Base-by-base conservation (phyloP, 371 early-diverging fungal genomes). In the Haplosporangium sp. region DNA sequence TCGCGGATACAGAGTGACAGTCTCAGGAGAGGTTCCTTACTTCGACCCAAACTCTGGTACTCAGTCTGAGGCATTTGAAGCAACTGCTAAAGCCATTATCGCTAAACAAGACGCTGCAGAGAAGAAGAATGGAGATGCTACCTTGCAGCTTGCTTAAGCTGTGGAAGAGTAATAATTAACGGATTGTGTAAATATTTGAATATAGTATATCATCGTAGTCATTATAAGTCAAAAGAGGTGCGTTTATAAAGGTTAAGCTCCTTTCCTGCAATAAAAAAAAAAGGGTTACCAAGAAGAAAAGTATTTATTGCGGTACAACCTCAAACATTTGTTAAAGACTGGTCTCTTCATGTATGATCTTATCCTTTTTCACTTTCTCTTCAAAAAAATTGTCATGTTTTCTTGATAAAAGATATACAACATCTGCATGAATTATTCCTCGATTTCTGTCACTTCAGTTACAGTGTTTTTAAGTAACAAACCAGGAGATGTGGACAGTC, bases 21-120 rank as follows among this genome's bases (percentile, higher is more conserved):
- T 86, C 53, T 86, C 86, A 57, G 88, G 84, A 9, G 92, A 92
- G 71, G 71, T 69, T 13, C 92, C 92, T 11, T 90, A 79, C 77
- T 89, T 79, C 76, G 91, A 92, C 53, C 84, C 87, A 48, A 85
- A 84, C 53, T 86, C 85, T 45, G 79, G 72, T 17, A 85, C 79
- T 17, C 84, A 82, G 62, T 66, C 74, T 6, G 59, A 83, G 63
- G 85, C 83, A n/a, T 74, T 59, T 34, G 72, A 73, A 65, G 57
- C 48, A 15, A 70, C 64, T 15, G 76, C 82, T 27, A 57, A 61
- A 4, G 76, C 59, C 4, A 81, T 81, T 65, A 58, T 81, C 59
- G 75, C 82, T 34, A 81, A 75, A 61, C 82, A 81, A 34, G 76
- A 81, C 56, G 76, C 69, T 8, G 69, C 72, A 15, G 82, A 71